A percentile compares a stretch with the other conserved stretches of the same genome.
These are phyloP conservation scores for Yamadazyma sp. DNA, from an alignment of 805 yeast species.

Conservation along the genomic window DNA sequence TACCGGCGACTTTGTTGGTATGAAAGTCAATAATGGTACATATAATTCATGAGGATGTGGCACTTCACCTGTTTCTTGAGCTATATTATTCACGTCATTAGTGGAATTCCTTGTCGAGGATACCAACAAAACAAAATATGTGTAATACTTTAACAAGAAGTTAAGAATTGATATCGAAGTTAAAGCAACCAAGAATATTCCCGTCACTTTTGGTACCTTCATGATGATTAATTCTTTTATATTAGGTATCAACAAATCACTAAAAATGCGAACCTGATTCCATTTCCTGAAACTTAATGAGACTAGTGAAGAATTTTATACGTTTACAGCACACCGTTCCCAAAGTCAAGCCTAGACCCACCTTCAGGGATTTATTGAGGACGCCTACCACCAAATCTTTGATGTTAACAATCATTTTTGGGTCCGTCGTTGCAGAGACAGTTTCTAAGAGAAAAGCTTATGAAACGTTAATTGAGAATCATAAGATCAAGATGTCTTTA, in stretches of 20 bases:
- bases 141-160: slow-evolving; percentile 34
- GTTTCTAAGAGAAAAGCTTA: slow-evolving; percentile 42
- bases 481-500: slow-evolving; percentile 31
- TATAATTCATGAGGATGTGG: slow-evolving; percentile 46
- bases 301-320: background rate
- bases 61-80: slow-evolving; percentile 32
- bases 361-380: slow-evolving; percentile 25
- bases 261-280: background rate
- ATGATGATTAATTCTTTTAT: too few species aligned
- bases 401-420: slow-evolving; percentile 35
- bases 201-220: slow-evolving; percentile 33
- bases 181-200: slow-evolving; percentile 32
- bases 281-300: background rate
- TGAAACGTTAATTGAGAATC: slow-evolving; percentile 41
- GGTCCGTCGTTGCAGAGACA: slow-evolving; percentile 47
- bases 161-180: slow-evolving; percentile 29
- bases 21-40: slow-evolving; percentile 50
- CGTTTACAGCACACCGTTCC: slow-evolving; percentile 7
- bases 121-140: slow-evolving; percentile 33
- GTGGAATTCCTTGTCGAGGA: slow-evolving; percentile 24
- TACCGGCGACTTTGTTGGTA: slow-evolving; percentile 42
- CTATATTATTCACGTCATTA: slow-evolving; percentile 20
- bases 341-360: slow-evolving; percentile 13
- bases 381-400: slow-evolving; percentile 38
- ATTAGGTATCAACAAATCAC: background rate